A percentile compares a stretch with the other conserved stretches of the same genome.
These are phyloP conservation scores for Physaria fendleri DNA, from an alignment of 345 rosid species.

Conservation along the genomic window DNA sequence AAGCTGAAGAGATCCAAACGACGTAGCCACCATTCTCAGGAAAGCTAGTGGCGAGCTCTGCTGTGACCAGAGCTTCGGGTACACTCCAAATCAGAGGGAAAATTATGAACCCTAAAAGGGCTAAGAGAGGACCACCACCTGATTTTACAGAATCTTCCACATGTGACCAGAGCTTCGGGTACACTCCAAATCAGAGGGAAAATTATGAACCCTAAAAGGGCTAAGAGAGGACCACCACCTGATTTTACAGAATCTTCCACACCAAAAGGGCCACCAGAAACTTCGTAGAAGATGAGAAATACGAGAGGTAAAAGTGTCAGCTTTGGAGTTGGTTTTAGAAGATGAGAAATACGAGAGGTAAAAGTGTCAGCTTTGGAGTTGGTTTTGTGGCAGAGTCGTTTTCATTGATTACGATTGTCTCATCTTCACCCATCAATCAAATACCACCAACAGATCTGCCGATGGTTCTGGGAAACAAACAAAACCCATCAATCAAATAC, in stretches of 20 bases:
- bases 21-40: conserved; percentile 94
- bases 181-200: conserved; percentile 90
- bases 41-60: conserved; percentile 90
- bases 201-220: conserved; percentile 71
- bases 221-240: conserved; percentile 84
- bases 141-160: conserved; percentile 82
- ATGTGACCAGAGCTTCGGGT: conserved; percentile 80
- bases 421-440: conserved; percentile 68
- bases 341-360: conserved; percentile 79
- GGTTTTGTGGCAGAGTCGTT: conserved; percentile 26
- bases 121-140: conserved; percentile 84
- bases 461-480: no score
- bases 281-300: conserved; percentile 88
- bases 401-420: conserved; percentile 34
- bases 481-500: conserved; percentile 50
- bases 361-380: conserved; percentile 58
- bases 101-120: conserved; percentile 71
- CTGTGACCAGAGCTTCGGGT: conserved; percentile 87
- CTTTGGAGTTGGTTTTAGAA: conserved; percentile 95
- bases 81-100: conserved; percentile 90
- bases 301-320: conserved; percentile 69
- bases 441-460: background rate
- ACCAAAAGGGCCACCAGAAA: conserved; percentile 96
- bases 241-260: conserved; percentile 82
- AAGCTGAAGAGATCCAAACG: conserved; percentile 85